Percentiles rank a stretch among this genome's conserved stretches.
Conservation (phyloP, 768 basidiomycete genomes). For the Gelatoporia subvermispora region DNA sequence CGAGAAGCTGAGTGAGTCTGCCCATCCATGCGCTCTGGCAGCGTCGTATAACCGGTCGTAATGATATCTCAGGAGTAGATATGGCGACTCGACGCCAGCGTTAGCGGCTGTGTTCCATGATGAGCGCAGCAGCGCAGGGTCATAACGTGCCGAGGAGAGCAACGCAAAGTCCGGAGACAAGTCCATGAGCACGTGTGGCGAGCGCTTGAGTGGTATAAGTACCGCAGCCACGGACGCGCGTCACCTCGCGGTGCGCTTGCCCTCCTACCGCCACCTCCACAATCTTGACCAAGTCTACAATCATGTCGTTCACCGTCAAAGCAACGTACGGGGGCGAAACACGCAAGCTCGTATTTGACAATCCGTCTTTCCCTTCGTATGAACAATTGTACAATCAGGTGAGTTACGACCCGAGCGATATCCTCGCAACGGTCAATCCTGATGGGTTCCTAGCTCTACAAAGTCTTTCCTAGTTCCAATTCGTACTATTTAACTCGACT, state of each 20-base stretch:
- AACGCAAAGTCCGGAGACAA: constrained; percentile 23
- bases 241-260: not conserved
- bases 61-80: constrained; percentile 59
- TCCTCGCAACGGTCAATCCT: not conserved
- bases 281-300: constrained; percentile 22
- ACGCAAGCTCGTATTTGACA: constrained; percentile 58
- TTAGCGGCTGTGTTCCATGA: constrained; percentile 54
- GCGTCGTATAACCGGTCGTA: constrained; percentile 53
- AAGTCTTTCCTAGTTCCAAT: constrained; percentile 60
- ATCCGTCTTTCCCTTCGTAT: constrained; percentile 57
- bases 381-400: constrained; percentile 62
- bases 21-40: constrained; percentile 49
- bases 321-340: constrained; percentile 70
- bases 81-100: constrained; percentile 47
- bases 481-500: constrained; percentile 62
- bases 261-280: constrained; percentile 1
- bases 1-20: constrained; percentile 29
- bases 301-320: constrained; percentile 70
- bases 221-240: constrained; percentile 3
- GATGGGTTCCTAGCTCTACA: constrained; percentile 47
- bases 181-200: constrained; percentile 3
- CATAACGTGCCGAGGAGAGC: constrained; percentile 57
- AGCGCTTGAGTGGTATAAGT: constrained; percentile 5
- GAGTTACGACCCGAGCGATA: constrained; percentile 13
- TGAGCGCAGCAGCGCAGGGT: constrained; percentile 39